Percentiles rank a stretch among this genome's conserved stretches.
phyloP scores from a whole-genome alignment of 78 protist species.

The Mastigamoeba balamuthi region DNA sequence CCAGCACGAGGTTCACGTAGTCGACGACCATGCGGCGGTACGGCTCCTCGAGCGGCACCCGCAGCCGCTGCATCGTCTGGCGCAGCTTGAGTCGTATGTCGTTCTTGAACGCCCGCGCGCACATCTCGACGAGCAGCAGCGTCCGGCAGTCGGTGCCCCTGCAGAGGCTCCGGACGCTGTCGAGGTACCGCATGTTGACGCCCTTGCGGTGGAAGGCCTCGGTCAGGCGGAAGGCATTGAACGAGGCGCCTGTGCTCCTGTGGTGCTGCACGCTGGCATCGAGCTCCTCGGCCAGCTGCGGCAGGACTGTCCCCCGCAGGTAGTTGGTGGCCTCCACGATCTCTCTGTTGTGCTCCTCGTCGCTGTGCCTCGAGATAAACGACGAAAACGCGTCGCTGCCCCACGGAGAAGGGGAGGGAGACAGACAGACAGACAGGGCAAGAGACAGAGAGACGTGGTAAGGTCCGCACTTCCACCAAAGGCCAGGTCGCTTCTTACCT shows the following conservation, averaged over 20 bases:
- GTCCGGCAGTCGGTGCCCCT: slow-evolving; percentile 26
- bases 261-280: neutral
- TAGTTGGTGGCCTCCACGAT: slow-evolving; percentile 34
- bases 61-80: slow-evolving; percentile 29
- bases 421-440: neutral
- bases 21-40: slow-evolving; percentile 40
- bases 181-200: slow-evolving; percentile 33
- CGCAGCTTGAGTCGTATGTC: slow-evolving; percentile 38
- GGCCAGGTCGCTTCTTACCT: neutral
- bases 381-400: slow-evolving; percentile 34
- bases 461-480: neutral
- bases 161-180: slow-evolving; percentile 8
- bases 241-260: neutral
- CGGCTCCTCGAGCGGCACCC: slow-evolving; percentile 46
- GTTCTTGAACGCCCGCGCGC: slow-evolving; percentile 45
- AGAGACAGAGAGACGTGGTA: neutral
- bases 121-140: slow-evolving; percentile 46
- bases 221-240: slow-evolving; percentile 24
- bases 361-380: slow-evolving; percentile 33
- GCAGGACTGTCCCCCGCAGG: slow-evolving; percentile 11
- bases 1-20: slow-evolving; percentile 28
- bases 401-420: neutral
- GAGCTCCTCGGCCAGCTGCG: slow-evolving; percentile 34
- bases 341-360: slow-evolving; percentile 32
- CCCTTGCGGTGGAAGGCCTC: slow-evolving; percentile 41